phyloP scores from a whole-genome alignment of 2,329 filamentous ascomycete genomes.

The Ophiostoma ulmi region DNA sequence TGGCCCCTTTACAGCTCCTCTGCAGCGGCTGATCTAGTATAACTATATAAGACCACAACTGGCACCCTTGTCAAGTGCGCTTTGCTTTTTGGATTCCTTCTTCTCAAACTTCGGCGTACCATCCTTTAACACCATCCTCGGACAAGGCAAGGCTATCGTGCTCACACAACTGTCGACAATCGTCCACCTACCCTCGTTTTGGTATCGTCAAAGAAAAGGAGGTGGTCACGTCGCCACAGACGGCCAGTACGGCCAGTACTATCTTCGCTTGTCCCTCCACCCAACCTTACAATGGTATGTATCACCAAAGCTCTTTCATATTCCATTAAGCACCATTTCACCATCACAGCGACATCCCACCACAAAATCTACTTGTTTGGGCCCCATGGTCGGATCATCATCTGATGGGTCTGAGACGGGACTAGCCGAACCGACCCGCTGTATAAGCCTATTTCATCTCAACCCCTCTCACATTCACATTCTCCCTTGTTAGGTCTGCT shows the following conservation, averaged over 20 bases:
- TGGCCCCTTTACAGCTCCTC: background rate
- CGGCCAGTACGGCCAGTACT: background rate
- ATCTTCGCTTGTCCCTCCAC: background rate
- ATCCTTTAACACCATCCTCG: background rate
- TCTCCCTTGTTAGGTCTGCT: background rate
- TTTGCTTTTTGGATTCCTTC: background rate
- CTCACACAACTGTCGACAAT: background rate
- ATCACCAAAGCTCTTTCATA: background rate
- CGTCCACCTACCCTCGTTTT: background rate
- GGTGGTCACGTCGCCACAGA: background rate
- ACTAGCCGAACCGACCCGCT: constrained; percentile 1
- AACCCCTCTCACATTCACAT: background rate
- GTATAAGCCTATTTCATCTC: background rate
- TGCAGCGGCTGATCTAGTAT: background rate
- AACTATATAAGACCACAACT: background rate
- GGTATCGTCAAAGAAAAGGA: background rate
- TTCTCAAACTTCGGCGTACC: background rate
- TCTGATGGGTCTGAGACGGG: background rate
- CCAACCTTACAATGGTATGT: background rate
- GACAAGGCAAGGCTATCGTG: background rate
- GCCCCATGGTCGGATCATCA: background rate
- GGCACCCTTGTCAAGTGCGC: background rate
- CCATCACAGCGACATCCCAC: background rate
- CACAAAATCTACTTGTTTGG: background rate
- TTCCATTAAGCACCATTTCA: background rate